Evolutionary conservation across 2,329 filamentous ascomycete genomes (phyloP).

Genomic region (Ceratocystis destructans): DNA sequence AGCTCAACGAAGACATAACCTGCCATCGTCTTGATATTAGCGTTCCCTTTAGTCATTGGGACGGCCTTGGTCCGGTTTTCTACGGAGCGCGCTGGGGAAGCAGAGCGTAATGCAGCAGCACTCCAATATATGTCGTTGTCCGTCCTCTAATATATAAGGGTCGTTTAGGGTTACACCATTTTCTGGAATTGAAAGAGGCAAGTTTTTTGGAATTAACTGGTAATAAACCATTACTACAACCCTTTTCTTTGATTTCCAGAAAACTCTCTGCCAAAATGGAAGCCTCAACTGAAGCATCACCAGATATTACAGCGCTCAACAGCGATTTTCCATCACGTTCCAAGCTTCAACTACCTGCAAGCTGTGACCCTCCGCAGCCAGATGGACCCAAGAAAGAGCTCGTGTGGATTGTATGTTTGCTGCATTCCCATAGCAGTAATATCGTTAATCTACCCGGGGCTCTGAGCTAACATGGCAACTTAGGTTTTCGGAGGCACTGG

Average conservation of each 20-base stretch:
- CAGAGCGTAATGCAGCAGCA: too few relatives aligned
- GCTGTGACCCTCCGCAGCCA: slow-evolving; percentile 70
- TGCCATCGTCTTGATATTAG: too few relatives aligned
- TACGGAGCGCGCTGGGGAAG: too few relatives aligned
- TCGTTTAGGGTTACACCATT: too few relatives aligned
- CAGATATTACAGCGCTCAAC: neutral
- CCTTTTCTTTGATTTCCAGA: neutral
- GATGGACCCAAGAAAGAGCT: slow-evolving; percentile 57
- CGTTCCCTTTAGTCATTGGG: too few relatives aligned
- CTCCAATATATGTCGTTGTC: too few relatives aligned
- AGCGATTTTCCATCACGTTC: slow-evolving; percentile 7
- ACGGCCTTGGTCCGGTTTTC: too few relatives aligned
- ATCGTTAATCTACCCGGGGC: neutral
- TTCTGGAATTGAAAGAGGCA: too few relatives aligned
- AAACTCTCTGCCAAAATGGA: slow-evolving; percentile 4
- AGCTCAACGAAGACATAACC: too few relatives aligned
- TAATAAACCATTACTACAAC: neutral
- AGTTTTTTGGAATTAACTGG: too few relatives aligned
- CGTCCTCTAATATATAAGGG: too few relatives aligned
- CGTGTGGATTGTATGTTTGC: slow-evolving; percentile 66
- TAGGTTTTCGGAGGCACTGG: slow-evolving; percentile 93
- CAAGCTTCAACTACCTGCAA: slow-evolving; percentile 56
- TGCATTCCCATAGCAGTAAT: neutral
- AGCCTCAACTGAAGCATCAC: neutral
- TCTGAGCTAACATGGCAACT: neutral